Base-by-base conservation (phyloP, 305 asterid genomes). In the Nicotiana rustica region DNA sequence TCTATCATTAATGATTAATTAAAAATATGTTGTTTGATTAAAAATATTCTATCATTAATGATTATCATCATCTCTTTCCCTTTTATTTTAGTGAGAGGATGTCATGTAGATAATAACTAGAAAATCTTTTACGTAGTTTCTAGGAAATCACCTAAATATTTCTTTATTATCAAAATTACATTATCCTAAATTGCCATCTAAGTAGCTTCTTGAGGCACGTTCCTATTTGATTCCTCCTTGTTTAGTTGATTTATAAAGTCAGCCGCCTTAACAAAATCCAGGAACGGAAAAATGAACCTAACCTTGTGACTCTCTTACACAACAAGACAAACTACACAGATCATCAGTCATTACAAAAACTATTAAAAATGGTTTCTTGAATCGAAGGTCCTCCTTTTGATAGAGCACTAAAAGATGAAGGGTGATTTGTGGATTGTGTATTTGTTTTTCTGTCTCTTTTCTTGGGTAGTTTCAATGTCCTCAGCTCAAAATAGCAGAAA, bases 401-500 rank as follows among this genome's bases (percentile, higher is more conserved):
- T 21, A 25, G 1, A 64, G 3, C 31, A 25, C 14, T 73, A 21
- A 73, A 38, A 19, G 66, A 76, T 76, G 80, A 76, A 76, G 49
- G 80, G 80, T 52, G 5, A 55, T 8, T 52, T 76, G 29, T 75
- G 82, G 60, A 79, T 79, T 79, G 3, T 79, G 62, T 64, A 13
- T 64, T 79, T 49, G 21, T 79, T 64, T 44, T 64, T 79, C 61
- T 64, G 2, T 79, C 25, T 64, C 13, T 79, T 76, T 76, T 76
- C 60, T 79, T 79, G 75, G n/a, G 41, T 41, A 25, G 15, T 61
- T 66, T 79, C 44, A 19, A 15, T 79, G 64, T 78, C 83, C 59
- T 65, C 86, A 78, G 78, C 68, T 79, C 82, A 87, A 67, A 82
- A 19, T 7, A 62, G 33, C 61, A 59, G 81, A 3, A 88, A 71